phyloP scores from a whole-genome alignment of 2,329 filamentous ascomycete genomes.

The Fulvia fulva region DNA sequence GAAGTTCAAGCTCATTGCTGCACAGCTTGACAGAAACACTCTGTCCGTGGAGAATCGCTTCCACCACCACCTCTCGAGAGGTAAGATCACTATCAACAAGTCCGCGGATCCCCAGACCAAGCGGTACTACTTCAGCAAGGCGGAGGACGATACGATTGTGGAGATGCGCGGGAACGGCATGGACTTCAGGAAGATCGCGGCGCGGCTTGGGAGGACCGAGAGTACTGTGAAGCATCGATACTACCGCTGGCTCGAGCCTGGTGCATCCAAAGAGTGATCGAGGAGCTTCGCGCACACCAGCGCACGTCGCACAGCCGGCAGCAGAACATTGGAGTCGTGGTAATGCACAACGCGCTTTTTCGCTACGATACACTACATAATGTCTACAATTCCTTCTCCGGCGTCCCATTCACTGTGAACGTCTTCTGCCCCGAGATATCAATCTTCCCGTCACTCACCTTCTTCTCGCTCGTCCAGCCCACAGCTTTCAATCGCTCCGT shows the following conservation, averaged over 20 bases:
- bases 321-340: neutral
- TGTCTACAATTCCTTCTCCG: constrained; percentile 20
- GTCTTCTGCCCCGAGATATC: constrained; percentile 15
- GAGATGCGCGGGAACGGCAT: neutral
- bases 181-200: neutral
- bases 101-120: neutral
- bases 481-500: constrained; percentile 89
- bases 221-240: neutral
- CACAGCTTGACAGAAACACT: neutral
- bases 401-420: neutral
- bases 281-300: neutral
- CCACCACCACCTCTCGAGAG: neutral
- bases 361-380: neutral
- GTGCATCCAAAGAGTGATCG: too few species aligned
- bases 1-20: neutral
- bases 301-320: neutral
- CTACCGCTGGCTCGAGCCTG: neutral
- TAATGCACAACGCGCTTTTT: neutral
- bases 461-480: constrained; percentile 71
- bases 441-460: constrained; percentile 46
- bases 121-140: neutral
- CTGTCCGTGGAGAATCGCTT: neutral
- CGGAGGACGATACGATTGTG: neutral
- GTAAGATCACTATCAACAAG: neutral
- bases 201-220: neutral